These are phyloP conservation scores for Solanum sejunctum DNA, from an alignment of 257 asterid genomes.

Conservation along the genomic window DNA sequence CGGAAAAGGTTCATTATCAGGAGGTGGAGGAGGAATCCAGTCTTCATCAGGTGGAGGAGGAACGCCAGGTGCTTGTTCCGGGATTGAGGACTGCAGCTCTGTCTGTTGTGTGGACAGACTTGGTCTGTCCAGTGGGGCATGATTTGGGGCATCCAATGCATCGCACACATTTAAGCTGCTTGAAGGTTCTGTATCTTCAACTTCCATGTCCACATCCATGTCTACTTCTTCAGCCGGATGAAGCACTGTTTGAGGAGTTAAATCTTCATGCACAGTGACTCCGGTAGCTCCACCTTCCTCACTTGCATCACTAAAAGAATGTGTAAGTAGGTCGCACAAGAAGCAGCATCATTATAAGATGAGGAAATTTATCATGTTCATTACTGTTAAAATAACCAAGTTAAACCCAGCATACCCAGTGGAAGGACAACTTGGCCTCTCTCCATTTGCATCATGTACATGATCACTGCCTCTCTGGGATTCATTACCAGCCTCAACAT, in stretches of 20 bases:
- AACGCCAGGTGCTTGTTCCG: slow-evolving; percentile 9
- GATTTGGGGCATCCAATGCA: slow-evolving; percentile 21
- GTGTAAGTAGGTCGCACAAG: neutral
- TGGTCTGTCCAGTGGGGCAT: slow-evolving; percentile 20
- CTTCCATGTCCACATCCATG: slow-evolving; percentile 99
- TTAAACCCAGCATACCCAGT: slow-evolving; percentile 7
- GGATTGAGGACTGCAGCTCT: slow-evolving; percentile 9
- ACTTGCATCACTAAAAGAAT: slow-evolving; percentile 10
- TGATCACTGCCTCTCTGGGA: neutral
- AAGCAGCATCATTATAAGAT: slow-evolving; percentile 13
- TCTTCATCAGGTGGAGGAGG: slow-evolving; percentile 45
- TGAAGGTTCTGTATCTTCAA: slow-evolving; percentile 56
- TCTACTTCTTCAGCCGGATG: slow-evolving; percentile 61
- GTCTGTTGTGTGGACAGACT: slow-evolving; percentile 9
- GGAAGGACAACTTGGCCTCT: slow-evolving; percentile 13
- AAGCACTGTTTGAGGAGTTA: slow-evolving; percentile 13
- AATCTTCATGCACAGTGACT: slow-evolving; percentile 19
- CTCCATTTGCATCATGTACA: slow-evolving; percentile 10
- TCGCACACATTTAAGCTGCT: slow-evolving; percentile 13
- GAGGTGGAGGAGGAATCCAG: slow-evolving; percentile 92
- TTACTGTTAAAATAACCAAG: neutral
- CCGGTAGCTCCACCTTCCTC: slow-evolving; percentile 18
- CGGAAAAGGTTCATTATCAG: slow-evolving; percentile 75
- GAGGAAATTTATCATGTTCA: slow-evolving; percentile 3
- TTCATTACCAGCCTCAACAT: slow-evolving; percentile 21